These are phyloP conservation scores for Rhizomucor miehei DNA, from an alignment of 371 early-diverging fungal species.

Conservation along the genomic window DNA sequence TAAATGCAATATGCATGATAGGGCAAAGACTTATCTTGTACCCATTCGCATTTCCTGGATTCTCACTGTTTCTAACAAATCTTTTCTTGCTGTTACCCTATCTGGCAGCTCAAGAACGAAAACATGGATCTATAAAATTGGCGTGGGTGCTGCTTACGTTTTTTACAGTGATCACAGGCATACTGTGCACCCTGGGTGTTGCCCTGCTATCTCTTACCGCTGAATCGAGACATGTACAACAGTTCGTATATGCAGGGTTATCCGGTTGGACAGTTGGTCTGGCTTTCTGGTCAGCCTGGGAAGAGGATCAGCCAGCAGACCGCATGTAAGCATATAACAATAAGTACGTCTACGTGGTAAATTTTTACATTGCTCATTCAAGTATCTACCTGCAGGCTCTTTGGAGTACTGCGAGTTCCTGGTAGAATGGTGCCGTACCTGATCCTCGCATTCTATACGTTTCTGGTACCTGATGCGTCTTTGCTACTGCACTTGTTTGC, in stretches of 20 bases:
- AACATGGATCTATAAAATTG: conserved; percentile 14
- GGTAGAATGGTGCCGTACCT: conserved; percentile 15
- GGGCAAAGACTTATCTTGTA: conserved; percentile 19
- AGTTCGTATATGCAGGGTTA: conserved; percentile 12
- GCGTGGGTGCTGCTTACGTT: conserved; percentile 10
- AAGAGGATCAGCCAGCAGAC: conserved; percentile 18
- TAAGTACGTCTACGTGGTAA: not conserved
- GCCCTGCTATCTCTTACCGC: conserved; percentile 2
- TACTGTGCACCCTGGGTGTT: conserved; percentile 1
- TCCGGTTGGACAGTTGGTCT: conserved; percentile 24
- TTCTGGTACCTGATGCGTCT: conserved; percentile 21
- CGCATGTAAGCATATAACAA: conserved; percentile 14
- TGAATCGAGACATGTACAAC: not conserved
- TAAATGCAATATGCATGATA: too few relatives aligned
- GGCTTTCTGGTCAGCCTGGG: conserved; percentile 18
- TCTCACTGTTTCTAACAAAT: conserved; percentile 15
- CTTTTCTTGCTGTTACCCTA: conserved; percentile 16
- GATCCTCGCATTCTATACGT: conserved; percentile 18
- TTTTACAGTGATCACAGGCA: conserved; percentile 9
- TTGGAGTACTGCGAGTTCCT: conserved; percentile 27
- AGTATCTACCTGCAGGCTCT: conserved; percentile 16
- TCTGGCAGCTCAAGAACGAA: conserved; percentile 15
- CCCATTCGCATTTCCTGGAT: conserved; percentile 13
- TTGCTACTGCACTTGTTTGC: conserved; percentile 14
- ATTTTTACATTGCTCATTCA: too few relatives aligned